These are phyloP conservation scores for Neurospora tetraspora DNA, from an alignment of 495 filamentous ascomycete species.

Conservation along the genomic window DNA sequence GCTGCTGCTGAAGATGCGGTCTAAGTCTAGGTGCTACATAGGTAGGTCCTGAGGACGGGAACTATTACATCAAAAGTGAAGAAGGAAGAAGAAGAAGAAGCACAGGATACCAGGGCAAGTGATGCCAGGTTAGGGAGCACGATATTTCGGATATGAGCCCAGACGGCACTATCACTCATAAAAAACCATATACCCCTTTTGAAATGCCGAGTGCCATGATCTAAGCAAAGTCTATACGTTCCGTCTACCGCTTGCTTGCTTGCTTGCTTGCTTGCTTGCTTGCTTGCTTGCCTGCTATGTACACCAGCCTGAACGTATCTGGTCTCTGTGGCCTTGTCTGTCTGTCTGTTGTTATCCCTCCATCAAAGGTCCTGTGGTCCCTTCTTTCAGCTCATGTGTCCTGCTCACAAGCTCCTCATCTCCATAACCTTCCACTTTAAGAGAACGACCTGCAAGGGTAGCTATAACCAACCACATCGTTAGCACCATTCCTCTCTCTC, in stretches of 20 bases:
- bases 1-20: neutral
- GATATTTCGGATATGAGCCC: neutral
- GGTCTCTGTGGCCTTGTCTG: neutral
- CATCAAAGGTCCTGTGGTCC: neutral
- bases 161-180: neutral
- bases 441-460: conserved; percentile 29
- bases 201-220: neutral
- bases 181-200: neutral
- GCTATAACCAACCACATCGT: conserved; percentile 9
- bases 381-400: neutral
- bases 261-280: neutral
- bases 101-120: neutral
- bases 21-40: neutral
- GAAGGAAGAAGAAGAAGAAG: neutral
- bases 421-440: conserved; percentile 3
- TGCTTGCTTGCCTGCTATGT: conserved; percentile 1
- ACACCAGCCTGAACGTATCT: neutral
- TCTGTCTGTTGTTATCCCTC: neutral
- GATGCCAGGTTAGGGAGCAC: neutral
- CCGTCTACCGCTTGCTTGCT: neutral
- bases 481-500: conserved; percentile 8
- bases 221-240: neutral
- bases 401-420: neutral
- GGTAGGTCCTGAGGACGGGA: neutral
- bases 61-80: neutral